Evolutionary conservation across 257 asterid species (phyloP).

Genomic region (Gentiana straminea): DNA sequence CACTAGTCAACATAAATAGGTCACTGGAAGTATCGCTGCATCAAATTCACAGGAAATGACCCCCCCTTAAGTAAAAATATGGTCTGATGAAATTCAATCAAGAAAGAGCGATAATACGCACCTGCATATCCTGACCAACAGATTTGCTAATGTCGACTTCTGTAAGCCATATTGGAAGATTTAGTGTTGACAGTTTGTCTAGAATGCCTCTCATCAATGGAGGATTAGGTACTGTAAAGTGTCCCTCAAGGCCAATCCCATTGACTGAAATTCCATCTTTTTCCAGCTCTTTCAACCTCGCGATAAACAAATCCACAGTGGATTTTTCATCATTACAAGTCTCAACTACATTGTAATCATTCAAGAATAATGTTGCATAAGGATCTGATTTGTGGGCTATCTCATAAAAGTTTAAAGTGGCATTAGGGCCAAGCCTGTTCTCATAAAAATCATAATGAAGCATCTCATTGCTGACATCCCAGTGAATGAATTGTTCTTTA

Average conservation of each 20-base stretch:
- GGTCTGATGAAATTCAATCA: neutral
- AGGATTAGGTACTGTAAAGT: conserved; percentile 32
- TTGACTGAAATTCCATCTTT: conserved; percentile 29
- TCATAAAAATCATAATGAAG: conserved; percentile 52
- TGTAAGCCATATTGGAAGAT: conserved; percentile 44
- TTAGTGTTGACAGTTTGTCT: conserved; percentile 39
- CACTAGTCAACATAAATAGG: no score
- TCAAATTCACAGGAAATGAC: neutral
- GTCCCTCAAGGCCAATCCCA: conserved; percentile 47
- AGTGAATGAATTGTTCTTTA: conserved; percentile 48
- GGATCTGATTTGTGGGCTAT: conserved; percentile 36
- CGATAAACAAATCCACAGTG: conserved; percentile 30
- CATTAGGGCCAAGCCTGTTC: conserved; percentile 32
- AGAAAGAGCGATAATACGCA: conserved; percentile 3
- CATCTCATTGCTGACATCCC: conserved; percentile 70
- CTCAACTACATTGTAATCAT: conserved; percentile 42
- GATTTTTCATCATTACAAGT: conserved; percentile 34
- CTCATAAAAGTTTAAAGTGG: conserved; percentile 26
- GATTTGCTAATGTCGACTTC: conserved; percentile 39
- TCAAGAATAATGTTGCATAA: conserved; percentile 36
- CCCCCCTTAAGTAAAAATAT: no score
- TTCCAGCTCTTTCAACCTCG: conserved; percentile 28
- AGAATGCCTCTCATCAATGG: conserved; percentile 40
- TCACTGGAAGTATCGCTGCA: no score
- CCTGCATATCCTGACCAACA: conserved; percentile 33